These are phyloP conservation scores for Debaryomyces fabryi DNA, from an alignment of 1,139 yeast genomes.

Conservation along the genomic window DNA sequence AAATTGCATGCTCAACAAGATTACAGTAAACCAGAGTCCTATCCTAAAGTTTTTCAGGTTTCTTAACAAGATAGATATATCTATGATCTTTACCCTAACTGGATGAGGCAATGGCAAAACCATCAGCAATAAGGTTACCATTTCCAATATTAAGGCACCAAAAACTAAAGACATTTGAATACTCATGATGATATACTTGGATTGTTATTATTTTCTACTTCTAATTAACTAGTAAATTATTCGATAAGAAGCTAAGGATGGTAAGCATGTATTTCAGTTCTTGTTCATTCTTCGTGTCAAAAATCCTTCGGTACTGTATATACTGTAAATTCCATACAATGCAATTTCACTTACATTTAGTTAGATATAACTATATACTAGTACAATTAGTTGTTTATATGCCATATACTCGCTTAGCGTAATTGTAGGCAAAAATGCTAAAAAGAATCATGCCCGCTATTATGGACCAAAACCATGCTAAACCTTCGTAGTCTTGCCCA, in stretches of 20 bases:
- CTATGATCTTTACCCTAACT: constrained; percentile 51
- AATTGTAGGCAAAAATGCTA: constrained; percentile 44
- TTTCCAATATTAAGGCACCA: constrained; percentile 53
- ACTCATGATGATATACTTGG: constrained; percentile 30
- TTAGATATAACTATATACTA: background rate
- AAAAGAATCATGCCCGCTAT: constrained; percentile 37
- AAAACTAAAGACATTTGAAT: constrained; percentile 49
- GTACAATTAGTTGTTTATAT: constrained; percentile 20
- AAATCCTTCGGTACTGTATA: background rate
- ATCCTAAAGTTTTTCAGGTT: constrained; percentile 52
- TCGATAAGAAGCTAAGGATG: background rate
- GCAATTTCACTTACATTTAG: background rate
- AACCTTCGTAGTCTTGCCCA: constrained; percentile 75
- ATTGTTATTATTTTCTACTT: constrained; percentile 2
- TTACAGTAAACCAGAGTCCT: constrained; percentile 46
- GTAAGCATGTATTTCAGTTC: background rate
- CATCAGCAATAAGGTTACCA: constrained; percentile 53
- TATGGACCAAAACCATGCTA: constrained; percentile 75
- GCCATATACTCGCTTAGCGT: constrained; percentile 48
- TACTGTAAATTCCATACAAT: background rate
- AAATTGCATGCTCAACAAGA: constrained; percentile 57
- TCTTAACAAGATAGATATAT: constrained; percentile 36
- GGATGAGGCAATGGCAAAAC: constrained; percentile 65
- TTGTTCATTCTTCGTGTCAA: background rate
- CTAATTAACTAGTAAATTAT: background rate